Conservation (phyloP, 805 yeast genomes). For the Zygosaccharomyces bailii region DNA sequence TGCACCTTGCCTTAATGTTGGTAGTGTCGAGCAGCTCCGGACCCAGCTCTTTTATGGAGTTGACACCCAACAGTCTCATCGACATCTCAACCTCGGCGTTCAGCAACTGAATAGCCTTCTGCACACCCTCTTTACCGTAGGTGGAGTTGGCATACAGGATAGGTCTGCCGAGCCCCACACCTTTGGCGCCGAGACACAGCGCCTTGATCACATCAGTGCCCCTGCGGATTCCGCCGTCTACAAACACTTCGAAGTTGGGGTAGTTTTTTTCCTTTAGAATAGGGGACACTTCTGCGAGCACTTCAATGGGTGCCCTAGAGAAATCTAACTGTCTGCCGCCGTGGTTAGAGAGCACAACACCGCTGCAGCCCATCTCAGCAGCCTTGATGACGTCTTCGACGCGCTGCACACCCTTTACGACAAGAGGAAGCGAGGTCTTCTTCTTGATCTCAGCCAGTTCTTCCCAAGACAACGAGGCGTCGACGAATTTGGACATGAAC, state of each 20-base stretch:
- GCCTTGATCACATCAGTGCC: conserved; percentile 68
- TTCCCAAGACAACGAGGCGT: conserved; percentile 61
- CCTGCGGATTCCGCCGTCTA: conserved; percentile 69
- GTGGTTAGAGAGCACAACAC: conserved; percentile 82
- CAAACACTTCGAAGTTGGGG: conserved; percentile 51
- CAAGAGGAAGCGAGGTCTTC: conserved; percentile 60
- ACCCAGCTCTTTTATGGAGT: conserved; percentile 54
- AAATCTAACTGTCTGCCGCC: conserved; percentile 89
- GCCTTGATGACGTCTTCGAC: conserved; percentile 76
- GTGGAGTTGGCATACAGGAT: conserved; percentile 60
- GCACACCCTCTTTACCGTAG: conserved; percentile 64
- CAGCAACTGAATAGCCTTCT: conserved; percentile 55
- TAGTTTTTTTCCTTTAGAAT: conserved; percentile 45
- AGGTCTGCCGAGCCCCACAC: conserved; percentile 69
- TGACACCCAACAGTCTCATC: conserved; percentile 77
- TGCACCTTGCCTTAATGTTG: conserved; percentile 41
- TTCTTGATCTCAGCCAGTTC: conserved; percentile 56
- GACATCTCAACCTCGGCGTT: conserved; percentile 70
- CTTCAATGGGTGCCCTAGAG: conserved; percentile 72
- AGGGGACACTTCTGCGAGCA: conserved; percentile 67
- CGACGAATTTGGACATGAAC: conserved; percentile 83
- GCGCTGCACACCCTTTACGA: conserved; percentile 82
- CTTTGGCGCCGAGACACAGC: conserved; percentile 63
- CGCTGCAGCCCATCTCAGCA: conserved; percentile 65
- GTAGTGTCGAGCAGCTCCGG: conserved; percentile 58